Base-by-base conservation (phyloP, 2,329 filamentous ascomycete species). In the Aureobasidium sp. region DNA sequence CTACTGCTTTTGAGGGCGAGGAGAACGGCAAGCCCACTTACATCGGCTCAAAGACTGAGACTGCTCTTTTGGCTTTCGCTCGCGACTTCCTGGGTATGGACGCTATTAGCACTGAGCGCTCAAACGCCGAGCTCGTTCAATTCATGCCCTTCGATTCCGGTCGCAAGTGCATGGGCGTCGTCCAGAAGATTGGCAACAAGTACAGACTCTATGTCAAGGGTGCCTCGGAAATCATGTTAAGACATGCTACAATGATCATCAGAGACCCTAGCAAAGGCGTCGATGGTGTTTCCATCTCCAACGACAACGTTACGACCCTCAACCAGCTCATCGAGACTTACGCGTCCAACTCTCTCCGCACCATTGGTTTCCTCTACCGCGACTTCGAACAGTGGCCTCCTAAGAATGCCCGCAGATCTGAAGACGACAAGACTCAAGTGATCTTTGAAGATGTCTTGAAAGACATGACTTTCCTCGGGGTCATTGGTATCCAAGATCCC, bases 361-460 rank as follows among this genome's bases (percentile, higher is more conserved):
- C 91, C 1, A 95, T 96, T 67, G 90, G 87, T 47, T 82, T 96
- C 66, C 81, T 91, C 59, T 95, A 91, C 75, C 87, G 86, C 62
- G 91, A 96, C 68, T 96, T 94, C 67, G 68, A 69, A 22, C 65
- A 67, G 12, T 89, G 91, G 91, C 91, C 92, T 29, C 91, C 91
- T 5, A 82, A 79, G 64, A 81, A 82, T 52, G 83, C 81, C 17
- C 83, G 77, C 45, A 80, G 74, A 34, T 72, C 80, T 36, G 83
- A 87, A 65, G 86, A 88, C 64, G 85, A 89, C 67, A 72, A 78
- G 8, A 81, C 80, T 25, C 81, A 87, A 63, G 86, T 84, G 20
- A 78, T 85, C 5, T 88, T 92, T 63, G 82, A 86, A 17, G 83
- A 85, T 63, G 72, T 92, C 2, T 88, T 90, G 72, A 80, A 82